phyloP scores from a whole-genome alignment of 352 stramenopile genomes.

The Globisporangium lucens region DNA sequence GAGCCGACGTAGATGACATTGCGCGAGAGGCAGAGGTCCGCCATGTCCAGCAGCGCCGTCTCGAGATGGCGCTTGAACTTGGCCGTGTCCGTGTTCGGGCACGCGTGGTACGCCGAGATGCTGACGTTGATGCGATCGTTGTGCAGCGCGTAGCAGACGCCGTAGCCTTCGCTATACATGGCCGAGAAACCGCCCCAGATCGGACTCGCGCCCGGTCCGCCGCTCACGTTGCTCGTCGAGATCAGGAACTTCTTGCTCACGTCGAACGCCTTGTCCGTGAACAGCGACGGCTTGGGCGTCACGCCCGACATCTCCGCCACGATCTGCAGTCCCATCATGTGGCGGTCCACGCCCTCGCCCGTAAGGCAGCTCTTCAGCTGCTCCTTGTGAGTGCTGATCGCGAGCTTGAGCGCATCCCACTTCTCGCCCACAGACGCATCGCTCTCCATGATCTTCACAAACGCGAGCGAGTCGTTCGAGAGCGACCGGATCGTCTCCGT shows the following conservation, averaged over 20 bases:
- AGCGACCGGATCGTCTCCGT: conserved; percentile 92
- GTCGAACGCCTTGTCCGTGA: conserved; percentile 92
- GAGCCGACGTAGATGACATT: conserved; percentile 89
- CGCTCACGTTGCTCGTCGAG: conserved; percentile 94
- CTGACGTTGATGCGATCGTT: conserved; percentile 94
- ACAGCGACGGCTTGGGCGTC: conserved; percentile 86
- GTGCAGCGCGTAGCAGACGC: conserved; percentile 95
- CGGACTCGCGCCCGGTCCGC: conserved; percentile 90
- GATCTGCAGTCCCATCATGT: conserved; percentile 96
- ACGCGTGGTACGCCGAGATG: conserved; percentile 90
- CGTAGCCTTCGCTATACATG: conserved; percentile 94
- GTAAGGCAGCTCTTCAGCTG: conserved; percentile 84
- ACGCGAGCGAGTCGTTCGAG: conserved; percentile 87
- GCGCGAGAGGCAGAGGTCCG: conserved; percentile 86
- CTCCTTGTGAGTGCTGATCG: conserved; percentile 90
- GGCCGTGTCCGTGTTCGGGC: conserved; percentile 70
- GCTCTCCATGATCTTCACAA: conserved; percentile 90
- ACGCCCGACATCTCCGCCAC: conserved; percentile 91
- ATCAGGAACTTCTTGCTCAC: conserved; percentile 94
- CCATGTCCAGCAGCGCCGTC: conserved; percentile 95
- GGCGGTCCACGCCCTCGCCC: conserved; percentile 92
- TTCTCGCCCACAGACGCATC: conserved; percentile 56
- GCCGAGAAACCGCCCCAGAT: conserved; percentile 97
- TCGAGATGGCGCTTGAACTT: conserved; percentile 91
- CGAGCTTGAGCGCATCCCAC: conserved; percentile 85